Evolutionary conservation across 257 asterid species (phyloP), one percentile per base, ranked within the genome.

Genomic region (Fraxinus pennsylvanica): DNA sequence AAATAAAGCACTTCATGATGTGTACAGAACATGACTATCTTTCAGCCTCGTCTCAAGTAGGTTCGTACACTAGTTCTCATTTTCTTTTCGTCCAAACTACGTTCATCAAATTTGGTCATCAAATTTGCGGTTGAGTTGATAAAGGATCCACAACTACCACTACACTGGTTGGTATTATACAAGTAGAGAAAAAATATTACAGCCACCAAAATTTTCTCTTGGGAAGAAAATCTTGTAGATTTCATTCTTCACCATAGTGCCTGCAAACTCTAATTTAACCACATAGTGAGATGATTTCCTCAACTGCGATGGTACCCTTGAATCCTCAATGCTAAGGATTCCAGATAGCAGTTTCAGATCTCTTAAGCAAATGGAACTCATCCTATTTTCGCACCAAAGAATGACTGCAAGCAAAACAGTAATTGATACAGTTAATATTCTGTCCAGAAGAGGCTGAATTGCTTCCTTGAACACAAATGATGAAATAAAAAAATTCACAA

Each of bases 371-470:
- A 66, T 22, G 36, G 17, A 27, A 27, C 35, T 66, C 71, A 66
- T 66, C 71, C 71, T 27, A 66, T 66, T 21, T 66, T 66, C 2
- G 71, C 38, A 25, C 71, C 71, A 66, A 66, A 32, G 15, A 66
- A 27, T 6, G 32, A 27, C 71, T 66, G 38, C 36, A 66, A 29
- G n/a, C 19, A 66, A 47, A 47, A 47, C 54, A 47, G n/a, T 47
- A 41, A 47, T 14, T 3, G 19, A 47, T 15, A 47, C 54, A 15
- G 1, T 47, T 47, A 47, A 13, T 47, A 47, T 14, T 14, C 6
- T 3, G n/a, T 14, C n/a, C 54, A 43, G 5, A 43, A 43, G 4
- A 43, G 17, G 50, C 15, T 2, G 50, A 41, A 29, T 29, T 29
- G 30, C 30, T 1, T 30, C 33, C 33, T 30, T 30, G 33, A 30